Evolutionary conservation across 2,329 filamentous ascomycete species (phyloP).

Genomic region (Sarocladium oryzae): DNA sequence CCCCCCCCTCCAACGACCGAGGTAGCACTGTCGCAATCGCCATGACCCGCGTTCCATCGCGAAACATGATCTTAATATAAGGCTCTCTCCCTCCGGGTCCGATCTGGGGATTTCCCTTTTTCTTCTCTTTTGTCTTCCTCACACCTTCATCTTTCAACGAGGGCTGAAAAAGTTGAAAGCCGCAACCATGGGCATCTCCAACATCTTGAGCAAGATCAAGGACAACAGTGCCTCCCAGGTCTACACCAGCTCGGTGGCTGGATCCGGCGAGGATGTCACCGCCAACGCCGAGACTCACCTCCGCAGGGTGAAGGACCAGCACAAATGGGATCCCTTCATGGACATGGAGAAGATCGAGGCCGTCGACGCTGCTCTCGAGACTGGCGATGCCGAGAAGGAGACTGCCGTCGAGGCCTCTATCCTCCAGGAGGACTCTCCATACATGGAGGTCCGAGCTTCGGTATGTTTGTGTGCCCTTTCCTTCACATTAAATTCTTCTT

Average conservation of each 20-base stretch:
- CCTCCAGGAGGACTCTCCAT: constrained; percentile 50
- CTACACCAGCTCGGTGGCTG: constrained; percentile 11
- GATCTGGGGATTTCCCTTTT: no score
- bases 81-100: no score
- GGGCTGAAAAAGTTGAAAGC: not conserved
- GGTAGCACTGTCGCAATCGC: no score
- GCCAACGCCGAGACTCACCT: constrained; percentile 22
- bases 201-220: constrained; percentile 2
- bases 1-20: no score
- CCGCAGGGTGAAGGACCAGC: constrained; percentile 40
- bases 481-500: not conserved
- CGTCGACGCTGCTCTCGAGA: constrained; percentile 39
- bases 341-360: constrained; percentile 45
- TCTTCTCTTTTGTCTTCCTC: not conserved
- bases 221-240: constrained; percentile 12
- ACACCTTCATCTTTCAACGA: not conserved
- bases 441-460: constrained; percentile 37
- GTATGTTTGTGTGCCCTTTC: not conserved
- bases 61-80: no score
- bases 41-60: no score
- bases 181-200: constrained; percentile 6
- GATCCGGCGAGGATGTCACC: constrained; percentile 10
- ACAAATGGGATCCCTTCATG: constrained; percentile 52
- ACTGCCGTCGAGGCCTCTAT: constrained; percentile 37
- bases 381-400: constrained; percentile 38